Conservation (phyloP, 1,139 yeast genomes). For the Candida buenavistaensis region DNA sequence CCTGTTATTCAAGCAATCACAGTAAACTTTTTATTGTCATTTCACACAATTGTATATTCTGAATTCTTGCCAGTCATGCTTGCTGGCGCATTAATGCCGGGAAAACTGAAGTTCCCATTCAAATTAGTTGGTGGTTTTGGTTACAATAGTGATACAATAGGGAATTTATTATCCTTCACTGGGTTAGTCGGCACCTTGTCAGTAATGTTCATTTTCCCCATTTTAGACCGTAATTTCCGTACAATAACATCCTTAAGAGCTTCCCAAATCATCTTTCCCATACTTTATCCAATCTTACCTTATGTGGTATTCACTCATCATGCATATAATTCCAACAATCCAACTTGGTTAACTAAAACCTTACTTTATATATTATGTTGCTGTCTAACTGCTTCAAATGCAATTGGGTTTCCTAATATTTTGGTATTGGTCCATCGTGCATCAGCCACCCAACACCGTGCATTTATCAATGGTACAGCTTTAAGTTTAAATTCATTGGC, state of each 20-base stretch:
- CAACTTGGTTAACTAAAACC: conserved; percentile 23
- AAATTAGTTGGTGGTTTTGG: conserved; percentile 30
- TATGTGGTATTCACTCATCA: conserved; percentile 45
- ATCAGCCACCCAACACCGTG: conserved; percentile 45
- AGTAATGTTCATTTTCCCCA: conserved; percentile 54
- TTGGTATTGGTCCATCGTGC: conserved; percentile 49
- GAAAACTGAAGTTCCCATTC: conserved; percentile 32
- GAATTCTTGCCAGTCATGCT: conserved; percentile 63
- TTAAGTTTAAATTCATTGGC: conserved; percentile 54
- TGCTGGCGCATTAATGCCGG: conserved; percentile 44
- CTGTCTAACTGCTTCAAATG: conserved; percentile 28
- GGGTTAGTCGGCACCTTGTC: conserved; percentile 58
- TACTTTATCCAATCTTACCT: conserved; percentile 51
- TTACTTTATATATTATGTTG: conserved; percentile 29
- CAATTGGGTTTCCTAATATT: conserved; percentile 42
- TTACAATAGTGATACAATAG: conserved; percentile 47
- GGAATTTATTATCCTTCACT: conserved; percentile 53
- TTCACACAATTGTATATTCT: conserved; percentile 54
- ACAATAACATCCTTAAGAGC: conserved; percentile 46
- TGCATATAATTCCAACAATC: conserved; percentile 26
- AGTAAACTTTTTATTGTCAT: conserved; percentile 43
- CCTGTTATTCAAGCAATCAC: conserved; percentile 41
- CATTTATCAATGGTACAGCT: conserved; percentile 51
- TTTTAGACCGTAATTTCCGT: conserved; percentile 49
- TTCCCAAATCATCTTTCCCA: conserved; percentile 44